Percentiles rank a stretch among this genome's conserved stretches.
These are phyloP conservation scores for Pleurotus pulmonarius DNA, from an alignment of 768 basidiomycete species.

Conservation along the genomic window DNA sequence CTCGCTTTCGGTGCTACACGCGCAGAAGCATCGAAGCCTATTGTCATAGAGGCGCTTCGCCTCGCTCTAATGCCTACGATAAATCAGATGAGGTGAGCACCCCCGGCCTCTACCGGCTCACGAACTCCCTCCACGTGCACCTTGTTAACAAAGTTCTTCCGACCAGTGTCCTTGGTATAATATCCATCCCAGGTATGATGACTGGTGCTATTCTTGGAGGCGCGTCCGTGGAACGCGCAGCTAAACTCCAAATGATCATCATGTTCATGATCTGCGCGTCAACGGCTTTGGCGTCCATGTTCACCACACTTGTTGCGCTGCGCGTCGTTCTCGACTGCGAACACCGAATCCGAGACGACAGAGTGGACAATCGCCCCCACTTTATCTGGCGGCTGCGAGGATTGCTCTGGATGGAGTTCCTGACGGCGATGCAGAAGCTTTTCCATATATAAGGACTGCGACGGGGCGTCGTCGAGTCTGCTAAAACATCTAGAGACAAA, in stretches of 20 bases:
- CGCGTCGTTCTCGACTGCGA: constrained; percentile 63
- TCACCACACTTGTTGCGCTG: constrained; percentile 59
- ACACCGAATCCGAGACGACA: constrained; percentile 62
- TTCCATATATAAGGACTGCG: not conserved
- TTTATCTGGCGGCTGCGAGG: constrained; percentile 19
- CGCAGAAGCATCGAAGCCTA: constrained; percentile 78
- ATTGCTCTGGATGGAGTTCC: constrained; percentile 9
- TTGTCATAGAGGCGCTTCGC: constrained; percentile 72
- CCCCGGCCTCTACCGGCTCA: not conserved
- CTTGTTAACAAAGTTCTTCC: not conserved
- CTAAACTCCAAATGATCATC: constrained; percentile 87
- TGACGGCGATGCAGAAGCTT: not conserved
- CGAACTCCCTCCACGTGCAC: not conserved
- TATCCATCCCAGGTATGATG: constrained; percentile 87
- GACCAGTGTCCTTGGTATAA: constrained; percentile 66
- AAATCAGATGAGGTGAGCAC: constrained; percentile 77
- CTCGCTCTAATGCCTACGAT: constrained; percentile 78
- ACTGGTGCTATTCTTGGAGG: constrained; percentile 89
- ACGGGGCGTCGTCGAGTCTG: too few species aligned
- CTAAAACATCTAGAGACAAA: too few species aligned
- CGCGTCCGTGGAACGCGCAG: constrained; percentile 80
- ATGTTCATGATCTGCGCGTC: constrained; percentile 90
- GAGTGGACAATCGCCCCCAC: constrained; percentile 41
- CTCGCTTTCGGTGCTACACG: constrained; percentile 84
- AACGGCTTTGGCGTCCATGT: constrained; percentile 67